phyloP scores from a whole-genome alignment of 2,329 filamentous ascomycete species.

The Westerdykella ornata region DNA sequence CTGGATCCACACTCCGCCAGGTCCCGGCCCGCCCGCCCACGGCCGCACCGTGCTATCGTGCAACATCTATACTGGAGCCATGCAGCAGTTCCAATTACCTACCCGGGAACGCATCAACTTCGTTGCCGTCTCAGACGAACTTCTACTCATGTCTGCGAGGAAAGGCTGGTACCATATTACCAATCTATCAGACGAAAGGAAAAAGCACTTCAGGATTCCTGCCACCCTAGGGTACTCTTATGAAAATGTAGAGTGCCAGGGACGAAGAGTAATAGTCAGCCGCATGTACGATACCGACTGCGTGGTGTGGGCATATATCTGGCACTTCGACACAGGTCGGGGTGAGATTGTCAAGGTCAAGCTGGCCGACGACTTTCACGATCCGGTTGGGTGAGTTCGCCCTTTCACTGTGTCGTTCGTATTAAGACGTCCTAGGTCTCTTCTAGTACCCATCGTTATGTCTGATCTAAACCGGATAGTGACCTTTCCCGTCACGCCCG shows the following conservation, averaged over 20 bases:
- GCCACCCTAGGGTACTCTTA: not conserved
- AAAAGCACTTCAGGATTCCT: conserved; percentile 19
- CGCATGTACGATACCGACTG: no score
- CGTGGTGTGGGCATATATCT: conserved; percentile 17
- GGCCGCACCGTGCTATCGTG: not conserved
- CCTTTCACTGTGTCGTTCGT: no score
- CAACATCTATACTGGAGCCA: conserved; percentile 19
- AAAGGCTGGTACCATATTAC: conserved; percentile 16
- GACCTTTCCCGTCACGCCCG: no score
- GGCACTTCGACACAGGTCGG: conserved; percentile 22
- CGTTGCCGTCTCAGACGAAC: conserved; percentile 16
- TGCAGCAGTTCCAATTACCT: conserved; percentile 8
- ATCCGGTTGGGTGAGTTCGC: no score
- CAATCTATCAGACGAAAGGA: conserved; percentile 9
- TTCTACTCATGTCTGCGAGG: conserved; percentile 18
- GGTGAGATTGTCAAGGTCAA: conserved; percentile 18
- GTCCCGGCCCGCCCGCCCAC: no score
- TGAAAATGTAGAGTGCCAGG: no score
- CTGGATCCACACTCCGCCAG: conserved; percentile 1
- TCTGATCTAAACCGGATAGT: no score
- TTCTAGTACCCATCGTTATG: no score
- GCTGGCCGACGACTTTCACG: no score
- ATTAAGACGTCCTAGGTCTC: no score
- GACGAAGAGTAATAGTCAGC: no score
- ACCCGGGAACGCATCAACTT: conserved; percentile 18